phyloP scores from a whole-genome alignment of 2,329 filamentous ascomycete species.

The Fusarium palustre region DNA sequence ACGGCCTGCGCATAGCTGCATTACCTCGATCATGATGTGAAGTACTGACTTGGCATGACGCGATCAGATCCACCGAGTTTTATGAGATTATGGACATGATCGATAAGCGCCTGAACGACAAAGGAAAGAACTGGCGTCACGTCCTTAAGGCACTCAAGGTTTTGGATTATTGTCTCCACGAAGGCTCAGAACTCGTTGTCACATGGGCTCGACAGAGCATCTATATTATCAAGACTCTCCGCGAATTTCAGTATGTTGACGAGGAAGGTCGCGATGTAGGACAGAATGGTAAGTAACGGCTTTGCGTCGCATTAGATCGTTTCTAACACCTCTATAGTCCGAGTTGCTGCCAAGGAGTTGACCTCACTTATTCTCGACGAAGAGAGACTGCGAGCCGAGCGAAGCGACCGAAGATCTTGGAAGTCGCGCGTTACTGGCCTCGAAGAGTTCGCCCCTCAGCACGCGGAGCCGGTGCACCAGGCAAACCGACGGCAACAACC shows the following conservation, averaged over 20 bases:
- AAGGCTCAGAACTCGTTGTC: constrained; percentile 95
- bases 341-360: constrained; percentile 94
- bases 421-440: constrained; percentile 95
- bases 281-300: constrained; percentile 80
- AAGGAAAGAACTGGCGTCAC: constrained; percentile 99
- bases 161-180: constrained; percentile 96
- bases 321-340: constrained; percentile 68
- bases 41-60: constrained; percentile 36
- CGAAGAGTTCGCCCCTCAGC: constrained; percentile 76
- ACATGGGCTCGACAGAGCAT: constrained; percentile 98
- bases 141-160: constrained; percentile 98
- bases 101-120: constrained; percentile 97
- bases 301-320: constrained; percentile 3
- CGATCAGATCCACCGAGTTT: constrained; percentile 87
- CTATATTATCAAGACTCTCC: constrained; percentile 98
- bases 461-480: constrained; percentile 50
- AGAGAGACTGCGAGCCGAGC: constrained; percentile 88
- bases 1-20: not conserved
- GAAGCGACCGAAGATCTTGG: constrained; percentile 92
- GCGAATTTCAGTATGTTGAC: constrained; percentile 96
- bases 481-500: constrained; percentile 57
- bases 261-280: constrained; percentile 96
- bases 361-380: constrained; percentile 93
- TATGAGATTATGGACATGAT: constrained; percentile 99
- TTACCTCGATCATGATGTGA: not conserved